Evolutionary conservation across 768 basidiomycete genomes (phyloP).

Genomic region (Infundibulicybe gibba): DNA sequence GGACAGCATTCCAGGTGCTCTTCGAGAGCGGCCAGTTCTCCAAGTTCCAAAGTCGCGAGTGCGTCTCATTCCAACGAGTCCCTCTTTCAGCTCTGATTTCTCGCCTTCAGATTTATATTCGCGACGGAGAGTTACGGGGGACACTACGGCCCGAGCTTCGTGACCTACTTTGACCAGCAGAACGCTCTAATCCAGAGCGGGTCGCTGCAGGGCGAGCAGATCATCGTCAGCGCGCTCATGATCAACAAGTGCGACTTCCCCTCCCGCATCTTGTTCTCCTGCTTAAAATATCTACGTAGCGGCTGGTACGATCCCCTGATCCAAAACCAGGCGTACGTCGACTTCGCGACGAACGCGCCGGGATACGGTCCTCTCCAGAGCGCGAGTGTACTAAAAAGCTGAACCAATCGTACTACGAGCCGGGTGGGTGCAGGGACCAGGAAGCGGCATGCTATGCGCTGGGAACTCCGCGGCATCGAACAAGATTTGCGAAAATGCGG

Average conservation of each 20-base stretch:
- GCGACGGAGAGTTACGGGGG: constrained; percentile 54
- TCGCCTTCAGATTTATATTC: constrained; percentile 38
- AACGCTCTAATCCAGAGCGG: constrained; percentile 37
- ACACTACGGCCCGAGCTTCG: constrained; percentile 51
- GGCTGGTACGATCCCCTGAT: constrained; percentile 52
- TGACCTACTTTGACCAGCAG: constrained; percentile 48
- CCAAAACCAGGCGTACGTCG: constrained; percentile 44
- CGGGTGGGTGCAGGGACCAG: constrained; percentile 38
- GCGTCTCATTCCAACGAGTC: constrained; percentile 4
- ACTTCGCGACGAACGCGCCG: constrained; percentile 43
- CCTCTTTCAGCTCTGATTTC: neutral
- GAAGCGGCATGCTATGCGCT: constrained; percentile 42
- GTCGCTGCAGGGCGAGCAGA: constrained; percentile 31
- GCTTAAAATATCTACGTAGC: constrained; percentile 17
- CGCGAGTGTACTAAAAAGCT: constrained; percentile 30
- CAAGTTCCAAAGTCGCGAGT: constrained; percentile 41
- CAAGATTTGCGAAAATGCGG: constrained; percentile 34
- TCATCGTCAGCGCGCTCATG: constrained; percentile 44
- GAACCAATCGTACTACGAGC: constrained; percentile 32
- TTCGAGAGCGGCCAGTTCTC: constrained; percentile 43
- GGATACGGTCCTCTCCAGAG: constrained; percentile 50
- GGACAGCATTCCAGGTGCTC: constrained; percentile 48
- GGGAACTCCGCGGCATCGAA: constrained; percentile 34
- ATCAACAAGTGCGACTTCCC: constrained; percentile 26
- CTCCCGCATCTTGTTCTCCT: neutral